Evolutionary conservation across 2,329 filamentous ascomycete genomes (phyloP), one percentile per base, ranked within the genome.

Genomic region (Epichloe glyceriae): DNA sequence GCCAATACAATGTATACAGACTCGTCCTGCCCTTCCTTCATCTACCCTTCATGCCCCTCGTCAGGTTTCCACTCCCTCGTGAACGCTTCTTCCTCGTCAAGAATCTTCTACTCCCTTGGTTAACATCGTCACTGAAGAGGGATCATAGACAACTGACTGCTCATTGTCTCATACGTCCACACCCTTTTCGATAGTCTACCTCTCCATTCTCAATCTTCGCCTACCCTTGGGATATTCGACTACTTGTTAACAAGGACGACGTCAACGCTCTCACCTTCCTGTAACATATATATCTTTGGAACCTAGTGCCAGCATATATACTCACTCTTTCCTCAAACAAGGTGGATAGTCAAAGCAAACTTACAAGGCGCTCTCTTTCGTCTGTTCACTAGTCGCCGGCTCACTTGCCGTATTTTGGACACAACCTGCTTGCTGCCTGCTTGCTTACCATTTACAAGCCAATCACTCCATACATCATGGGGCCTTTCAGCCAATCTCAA

Each of bases 1-100:
- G 44, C 49, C 39, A 42, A 45, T 41, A n/a, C n/a, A n/a, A n/a
- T n/a, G n/a, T n/a, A 33, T 48, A 48, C 46, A 52, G 22, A 45
- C 46, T 53, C 43, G 44, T 43, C 51, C n/a, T 48, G 44, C 42
- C 58, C 59, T 61, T 62, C 63, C 63, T 67, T 67, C 62, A 63
- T 65, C 58, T 67, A 64, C 63, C 63, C 63, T 59, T 55, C 57
- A 61, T 62, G 55, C 63, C 64, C 62, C 62, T 62, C 59, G 47
- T 52, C 56, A 47, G 46, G 20, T 39, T 45, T 26, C 41, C 40
- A 39, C 53, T 53, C 58, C 55, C 54, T 54, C 52, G 54, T 47
- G 49, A 57, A 50, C 57, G 51, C 55, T 54, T 54, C 51, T 54
- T 48, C 54, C 56, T 57, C 56, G 53, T 57, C 59, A 50, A 58